Evolutionary conservation across 2,329 filamentous ascomycete genomes (phyloP), one percentile per base, ranked within the genome.

Genomic region (Arthrobotrys conoides): DNA sequence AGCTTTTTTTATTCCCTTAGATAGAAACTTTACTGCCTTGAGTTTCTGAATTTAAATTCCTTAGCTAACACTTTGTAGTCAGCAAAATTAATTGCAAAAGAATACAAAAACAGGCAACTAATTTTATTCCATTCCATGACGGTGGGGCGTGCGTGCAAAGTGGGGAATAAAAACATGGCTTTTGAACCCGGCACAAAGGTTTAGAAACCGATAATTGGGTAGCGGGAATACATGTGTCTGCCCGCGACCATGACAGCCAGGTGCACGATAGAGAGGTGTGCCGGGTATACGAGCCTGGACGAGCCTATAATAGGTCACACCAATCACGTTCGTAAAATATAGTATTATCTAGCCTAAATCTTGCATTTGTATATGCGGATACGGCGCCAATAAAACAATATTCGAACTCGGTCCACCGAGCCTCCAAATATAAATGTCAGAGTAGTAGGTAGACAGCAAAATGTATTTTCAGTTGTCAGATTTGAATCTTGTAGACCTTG

Each of bases 261-360:
- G 49, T 33, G 48, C 49, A 30, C 33, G 12, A 36, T 20, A 18
- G 49, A 65, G 64, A 55, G 65, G 65, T 77, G 67, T 71, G 67
- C 64, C 67, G 55, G 53, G 67, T 71, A 77, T 77, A 77, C 73
- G 73, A 77, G 73, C 44, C 57, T 59, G 41, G 41, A 36, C 55
- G 65, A 48, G 63, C 38, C 67, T 67, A 66, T 41, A 63, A 69
- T 59, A 44, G 51, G 49, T 41, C 53, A 66, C 48, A 64, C 70
- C 61, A 73, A 73, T 73, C 70, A 67, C 22, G 51, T 46, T 22
- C 22, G 33, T 51, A 61, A 66, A 61, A 24, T 49, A 61, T 67
- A 59, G 27, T 67, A 66, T 41, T 12, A 38, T 57, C 51, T 67
- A 77, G 73, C 57, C 73, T 77, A 77, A 77, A 77, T 66, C 33